These are phyloP conservation scores for Monilinia vaccinii-corymbosi DNA, from an alignment of 2,329 filamentous ascomycete genomes.

Conservation along the genomic window DNA sequence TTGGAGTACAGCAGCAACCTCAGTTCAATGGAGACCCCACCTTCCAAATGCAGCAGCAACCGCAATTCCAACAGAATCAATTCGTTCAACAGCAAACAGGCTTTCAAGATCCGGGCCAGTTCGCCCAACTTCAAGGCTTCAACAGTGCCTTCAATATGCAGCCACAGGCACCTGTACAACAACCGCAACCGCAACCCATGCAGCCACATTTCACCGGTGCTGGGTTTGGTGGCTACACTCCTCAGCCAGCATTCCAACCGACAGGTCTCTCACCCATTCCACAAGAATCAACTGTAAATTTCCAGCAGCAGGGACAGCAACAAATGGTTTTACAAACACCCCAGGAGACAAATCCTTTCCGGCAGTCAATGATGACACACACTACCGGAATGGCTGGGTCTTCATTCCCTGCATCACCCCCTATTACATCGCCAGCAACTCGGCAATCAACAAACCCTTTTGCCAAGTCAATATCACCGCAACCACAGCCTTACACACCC, in stretches of 20 bases:
- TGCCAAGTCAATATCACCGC: conserved; percentile 49
- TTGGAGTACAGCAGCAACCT: conserved; percentile 27
- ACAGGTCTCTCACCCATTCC: conserved; percentile 46
- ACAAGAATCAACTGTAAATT: conserved; percentile 45
- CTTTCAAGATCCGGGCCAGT: conserved; percentile 35
- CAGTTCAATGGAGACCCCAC: conserved; percentile 24
- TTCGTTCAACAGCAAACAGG: conserved; percentile 35
- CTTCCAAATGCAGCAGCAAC: conserved; percentile 26
- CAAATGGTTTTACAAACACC: conserved; percentile 36
- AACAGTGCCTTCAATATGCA: conserved; percentile 23
- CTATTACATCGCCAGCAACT: conserved; percentile 36
- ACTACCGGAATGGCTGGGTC: conserved; percentile 39
- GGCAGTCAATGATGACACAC: conserved; percentile 71
- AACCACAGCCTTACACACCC: conserved; percentile 30
- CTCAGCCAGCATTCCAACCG: conserved; percentile 52
- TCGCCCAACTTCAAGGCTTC: conserved; percentile 31
- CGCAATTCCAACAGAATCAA: conserved; percentile 33
- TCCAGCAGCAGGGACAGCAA: conserved; percentile 36
- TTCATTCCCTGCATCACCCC: conserved; percentile 34
- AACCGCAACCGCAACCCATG: conserved; percentile 36
- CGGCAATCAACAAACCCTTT: conserved; percentile 82
- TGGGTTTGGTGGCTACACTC: conserved; percentile 74
- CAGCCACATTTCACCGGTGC: conserved; percentile 60
- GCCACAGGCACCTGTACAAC: conserved; percentile 16
- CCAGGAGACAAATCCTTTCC: conserved; percentile 82